These are phyloP conservation scores for Clitopilus passeckerianus DNA, from an alignment of 768 basidiomycete species.

Conservation along the genomic window DNA sequence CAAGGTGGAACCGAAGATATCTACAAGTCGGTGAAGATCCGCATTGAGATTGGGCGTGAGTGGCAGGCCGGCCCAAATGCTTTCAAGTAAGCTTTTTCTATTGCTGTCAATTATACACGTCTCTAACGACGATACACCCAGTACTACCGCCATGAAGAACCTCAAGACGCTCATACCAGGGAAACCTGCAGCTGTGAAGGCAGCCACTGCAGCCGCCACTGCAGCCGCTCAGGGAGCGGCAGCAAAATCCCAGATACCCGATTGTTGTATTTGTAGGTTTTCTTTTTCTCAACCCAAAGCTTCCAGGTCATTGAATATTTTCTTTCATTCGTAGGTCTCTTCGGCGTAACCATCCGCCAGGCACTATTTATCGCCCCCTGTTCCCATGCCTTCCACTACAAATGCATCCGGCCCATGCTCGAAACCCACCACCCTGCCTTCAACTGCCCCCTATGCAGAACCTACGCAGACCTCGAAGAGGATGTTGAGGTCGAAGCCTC, in stretches of 20 bases:
- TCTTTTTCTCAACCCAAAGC: neutral
- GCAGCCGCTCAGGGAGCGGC: conserved; percentile 11
- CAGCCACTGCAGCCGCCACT: conserved; percentile 3
- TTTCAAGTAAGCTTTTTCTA: conserved; percentile 64
- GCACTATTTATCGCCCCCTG: conserved; percentile 97
- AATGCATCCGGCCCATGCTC: conserved; percentile 91
- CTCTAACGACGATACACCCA: conserved; percentile 18
- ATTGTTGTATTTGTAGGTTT: conserved; percentile 89
- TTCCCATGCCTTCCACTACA: conserved; percentile 95
- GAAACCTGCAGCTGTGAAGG: conserved; percentile 17
- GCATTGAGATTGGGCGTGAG: conserved; percentile 82
- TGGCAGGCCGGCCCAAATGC: conserved; percentile 88
- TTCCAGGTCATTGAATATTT: conserved; percentile 3
- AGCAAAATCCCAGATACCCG: conserved; percentile 49
- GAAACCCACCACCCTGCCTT: conserved; percentile 90
- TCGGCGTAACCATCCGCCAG: conserved; percentile 89
- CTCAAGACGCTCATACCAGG: conserved; percentile 61
- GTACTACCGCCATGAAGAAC: conserved; percentile 70
- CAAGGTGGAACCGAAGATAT: conserved; percentile 97
- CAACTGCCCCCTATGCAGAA: conserved; percentile 91
- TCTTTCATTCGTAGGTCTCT: conserved; percentile 37
- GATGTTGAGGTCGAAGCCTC: conserved; percentile 69
- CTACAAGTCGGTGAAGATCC: conserved; percentile 95
- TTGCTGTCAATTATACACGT: conserved; percentile 3
- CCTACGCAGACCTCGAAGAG: conserved; percentile 92